Base-by-base conservation (phyloP, 176 grass and related monocot genomes). In the Carex kokanica region DNA sequence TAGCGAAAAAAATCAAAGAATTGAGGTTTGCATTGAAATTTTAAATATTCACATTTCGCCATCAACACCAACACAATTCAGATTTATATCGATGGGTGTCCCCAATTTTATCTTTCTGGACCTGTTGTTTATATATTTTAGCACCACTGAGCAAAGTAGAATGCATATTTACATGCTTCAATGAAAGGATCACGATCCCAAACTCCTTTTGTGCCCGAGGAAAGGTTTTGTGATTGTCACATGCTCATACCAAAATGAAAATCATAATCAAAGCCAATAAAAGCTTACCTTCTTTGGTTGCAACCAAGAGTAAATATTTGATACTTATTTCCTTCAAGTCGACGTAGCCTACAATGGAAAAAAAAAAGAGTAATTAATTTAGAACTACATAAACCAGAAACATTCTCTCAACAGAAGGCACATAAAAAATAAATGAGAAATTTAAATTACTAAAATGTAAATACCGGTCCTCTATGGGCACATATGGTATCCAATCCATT, bases 401-500 rank as follows among this genome's bases (percentile, higher is more conserved):
- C 15, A 57, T 34, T 10, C 13, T 83, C 13, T 69, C 82, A n/a
- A 24, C 16, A 61, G 57, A 85, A 83, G 66, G 23, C 23, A 68
- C 20, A 24, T 1, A 84, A 16, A 88, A 87, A 70, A n/a, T n/a
- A n/a, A n/a, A 67, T 79, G 67, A 41, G 15, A 78, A 85, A 31
- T 21, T 27, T 1, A 29, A 75, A 79, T 62, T 85, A 38, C 12
- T 83, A 83, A 52, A 9, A 74, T 74, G 27, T 14, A 64, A 64
- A 18, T 95, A 98, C 95, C 90, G 56, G 63, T 95, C 63, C 77
- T 95, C 87, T 32, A 98, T 53, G 16, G 95, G 95, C 88, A 98
- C 84, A 82, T 98, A 95, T 49, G 95, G 95, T 60, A 98, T 88
- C 95, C 92, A 98, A 40, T 87, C 95, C 95, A 98, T 98, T 88